These are phyloP conservation scores for Lipomyces mesembrius DNA, from an alignment of 805 yeast species.

Conservation along the genomic window DNA sequence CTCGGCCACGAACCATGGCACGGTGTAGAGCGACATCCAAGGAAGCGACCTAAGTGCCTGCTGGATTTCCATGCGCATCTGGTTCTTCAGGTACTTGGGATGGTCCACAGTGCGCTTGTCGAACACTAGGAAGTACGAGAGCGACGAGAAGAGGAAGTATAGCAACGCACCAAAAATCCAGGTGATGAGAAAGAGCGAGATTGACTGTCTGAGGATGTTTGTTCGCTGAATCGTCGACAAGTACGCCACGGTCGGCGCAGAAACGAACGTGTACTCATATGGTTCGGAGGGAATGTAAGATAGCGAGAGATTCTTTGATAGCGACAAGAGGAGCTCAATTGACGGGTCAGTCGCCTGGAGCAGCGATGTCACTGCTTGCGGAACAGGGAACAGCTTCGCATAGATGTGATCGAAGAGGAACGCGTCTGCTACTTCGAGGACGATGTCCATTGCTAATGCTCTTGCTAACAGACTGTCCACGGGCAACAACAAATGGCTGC, in stretches of 20 bases:
- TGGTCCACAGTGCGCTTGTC: slow-evolving; percentile 92
- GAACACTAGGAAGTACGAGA: slow-evolving; percentile 78
- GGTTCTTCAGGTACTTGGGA: slow-evolving; percentile 94
- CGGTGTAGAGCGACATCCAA: slow-evolving; percentile 80
- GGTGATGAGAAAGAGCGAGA: slow-evolving; percentile 70
- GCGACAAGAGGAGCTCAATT: slow-evolving; percentile 50
- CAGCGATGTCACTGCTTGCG: slow-evolving; percentile 23
- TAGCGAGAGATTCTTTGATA: slow-evolving; percentile 50
- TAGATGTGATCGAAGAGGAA: slow-evolving; percentile 74
- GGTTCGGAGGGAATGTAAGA: slow-evolving; percentile 29
- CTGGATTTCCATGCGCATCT: slow-evolving; percentile 79
- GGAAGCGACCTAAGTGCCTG: slow-evolving; percentile 86
- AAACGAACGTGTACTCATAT: slow-evolving; percentile 29
- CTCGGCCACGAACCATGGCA: slow-evolving; percentile 89
- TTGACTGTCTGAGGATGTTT: slow-evolving; percentile 69
- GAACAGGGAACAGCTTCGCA: slow-evolving; percentile 64
- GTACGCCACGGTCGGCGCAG: slow-evolving; percentile 30
- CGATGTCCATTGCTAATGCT: slow-evolving; percentile 77
- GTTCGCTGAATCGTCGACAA: slow-evolving; percentile 72
- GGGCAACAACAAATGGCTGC: no score
- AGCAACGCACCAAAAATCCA: slow-evolving; percentile 85
- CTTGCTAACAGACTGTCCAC: background rate
- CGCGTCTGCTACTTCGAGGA: slow-evolving; percentile 78
- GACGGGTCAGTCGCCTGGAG: slow-evolving; percentile 56
- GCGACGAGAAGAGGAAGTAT: slow-evolving; percentile 72